Evolutionary conservation across 2,329 filamentous ascomycete genomes (phyloP), one percentile per base, ranked within the genome.

Genomic region (Raffaelea albimanens): DNA sequence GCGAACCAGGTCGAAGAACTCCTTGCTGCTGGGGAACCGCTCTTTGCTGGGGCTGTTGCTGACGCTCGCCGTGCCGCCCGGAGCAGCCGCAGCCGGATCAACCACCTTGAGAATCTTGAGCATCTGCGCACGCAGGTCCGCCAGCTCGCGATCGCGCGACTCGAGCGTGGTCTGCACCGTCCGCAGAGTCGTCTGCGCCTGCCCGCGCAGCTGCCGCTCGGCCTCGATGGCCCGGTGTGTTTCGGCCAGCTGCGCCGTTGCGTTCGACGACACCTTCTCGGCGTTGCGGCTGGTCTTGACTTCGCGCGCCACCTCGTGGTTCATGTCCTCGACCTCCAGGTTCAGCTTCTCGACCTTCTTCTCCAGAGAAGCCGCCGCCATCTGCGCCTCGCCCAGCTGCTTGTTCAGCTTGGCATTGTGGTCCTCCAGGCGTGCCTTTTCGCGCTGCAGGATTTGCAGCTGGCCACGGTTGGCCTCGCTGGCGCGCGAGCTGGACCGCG

Each of bases 261-360:
- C 77, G 33, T 81, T 85, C 1, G 88, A 94, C 18, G 87, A 83
- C 20, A 82, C 78, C 63, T 95, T 95, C 65, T 97, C 91, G 4
- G 90, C 91, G 61, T 86, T 93, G 50, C 91, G 82, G 59, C 83
- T 93, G 19, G 82, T 81, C 68, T 96, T 94, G 59, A 90, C 87
- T 65, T 96, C 91, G 25, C 89, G 78, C 44, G 86, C 85, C 46
- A 96, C 77, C 63, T 97, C 89, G 57, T 97, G 91, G 56, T 88
- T 95, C 33, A 96, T 72, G 62, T 98, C 91, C 62, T 98, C 91
- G 9, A 97, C 67, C 58, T 78, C 89, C 39, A 97, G 75, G 45
- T 89, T 80, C 23, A 97, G 73, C 65, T 96, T 96, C 66, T 97
- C 91, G 45, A 93, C 85, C 63, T 93, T 88, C 71, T 97, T 97